These are phyloP conservation scores for Neurospora sp. DNA, from an alignment of 495 filamentous ascomycete genomes.

Conservation along the genomic window DNA sequence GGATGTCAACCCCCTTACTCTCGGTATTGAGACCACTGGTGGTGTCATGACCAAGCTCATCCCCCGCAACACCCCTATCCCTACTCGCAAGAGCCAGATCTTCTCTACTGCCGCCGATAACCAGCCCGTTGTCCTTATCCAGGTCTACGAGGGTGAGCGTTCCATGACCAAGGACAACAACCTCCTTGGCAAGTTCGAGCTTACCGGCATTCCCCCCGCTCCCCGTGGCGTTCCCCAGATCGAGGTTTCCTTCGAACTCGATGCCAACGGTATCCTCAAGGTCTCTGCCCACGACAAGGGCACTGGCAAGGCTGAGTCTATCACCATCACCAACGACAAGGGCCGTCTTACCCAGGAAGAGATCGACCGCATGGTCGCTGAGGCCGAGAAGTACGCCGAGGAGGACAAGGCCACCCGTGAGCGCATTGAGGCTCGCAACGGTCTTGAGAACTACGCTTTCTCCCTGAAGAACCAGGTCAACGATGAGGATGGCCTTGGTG, in stretches of 20 bases:
- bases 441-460: slow-evolving; percentile 94
- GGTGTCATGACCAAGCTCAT: slow-evolving; percentile 98
- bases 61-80: slow-evolving; percentile 88
- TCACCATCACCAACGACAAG: slow-evolving; percentile 98
- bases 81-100: slow-evolving; percentile 93
- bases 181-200: slow-evolving; percentile 93
- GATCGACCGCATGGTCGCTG: slow-evolving; percentile 94
- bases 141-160: slow-evolving; percentile 95
- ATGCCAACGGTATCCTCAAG: slow-evolving; percentile 97
- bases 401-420: slow-evolving; percentile 96
- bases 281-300: slow-evolving; percentile 93
- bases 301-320: slow-evolving; percentile 90
- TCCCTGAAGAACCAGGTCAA: slow-evolving; percentile 98
- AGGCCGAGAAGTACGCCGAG: slow-evolving; percentile 96
- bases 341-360: slow-evolving; percentile 91
- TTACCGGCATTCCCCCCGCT: slow-evolving; percentile 87
- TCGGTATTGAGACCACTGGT: slow-evolving; percentile 97
- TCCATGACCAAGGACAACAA: slow-evolving; percentile 97
- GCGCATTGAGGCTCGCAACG: slow-evolving; percentile 91
- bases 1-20: slow-evolving; percentile 96
- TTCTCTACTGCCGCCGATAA: slow-evolving; percentile 98
- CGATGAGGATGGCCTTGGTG: slow-evolving; percentile 92
- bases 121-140: slow-evolving; percentile 94
- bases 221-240: slow-evolving; percentile 96
- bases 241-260: slow-evolving; percentile 93